These are phyloP conservation scores for Jimgerdemannia lactiflua DNA, from an alignment of 192 early-diverging fungal genomes.

Conservation along the genomic window DNA sequence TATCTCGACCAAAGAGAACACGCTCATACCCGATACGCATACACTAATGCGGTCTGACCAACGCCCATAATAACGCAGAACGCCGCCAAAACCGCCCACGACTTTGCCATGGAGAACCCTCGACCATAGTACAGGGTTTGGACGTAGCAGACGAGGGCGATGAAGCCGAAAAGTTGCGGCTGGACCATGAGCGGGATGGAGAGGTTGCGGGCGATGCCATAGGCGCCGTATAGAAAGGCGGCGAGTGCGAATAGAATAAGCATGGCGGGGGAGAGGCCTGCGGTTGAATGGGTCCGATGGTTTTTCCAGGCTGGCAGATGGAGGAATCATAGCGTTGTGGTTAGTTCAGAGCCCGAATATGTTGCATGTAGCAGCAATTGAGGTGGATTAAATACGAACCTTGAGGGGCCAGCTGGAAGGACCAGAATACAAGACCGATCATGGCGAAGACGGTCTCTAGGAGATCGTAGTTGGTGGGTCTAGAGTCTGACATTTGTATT, in stretches of 20 bases:
- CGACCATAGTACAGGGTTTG: constrained; percentile 36
- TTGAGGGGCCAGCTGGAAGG: constrained; percentile 47
- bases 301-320: constrained; percentile 29
- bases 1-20: no score
- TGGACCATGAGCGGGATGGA: constrained; percentile 43
- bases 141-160: constrained; percentile 28
- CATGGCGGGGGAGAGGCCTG: constrained; percentile 35
- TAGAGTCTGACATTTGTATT: no score
- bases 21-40: constrained; percentile 8
- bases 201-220: constrained; percentile 35
- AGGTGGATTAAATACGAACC: constrained; percentile 2
- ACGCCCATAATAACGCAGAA: constrained; percentile 10
- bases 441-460: constrained; percentile 38
- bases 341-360: neutral
- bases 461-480: neutral
- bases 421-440: constrained; percentile 47
- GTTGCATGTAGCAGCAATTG: neutral
- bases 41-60: constrained; percentile 15
- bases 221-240: constrained; percentile 33
- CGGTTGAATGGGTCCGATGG: constrained; percentile 27
- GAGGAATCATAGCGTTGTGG: neutral
- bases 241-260: constrained; percentile 39
- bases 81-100: neutral
- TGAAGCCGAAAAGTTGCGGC: constrained; percentile 41
- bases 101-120: neutral